A percentile compares a stretch with the other conserved stretches of the same genome.
Evolutionary conservation across 1,139 yeast genomes (phyloP).

Genomic region (Pichia kudriavzevii): DNA sequence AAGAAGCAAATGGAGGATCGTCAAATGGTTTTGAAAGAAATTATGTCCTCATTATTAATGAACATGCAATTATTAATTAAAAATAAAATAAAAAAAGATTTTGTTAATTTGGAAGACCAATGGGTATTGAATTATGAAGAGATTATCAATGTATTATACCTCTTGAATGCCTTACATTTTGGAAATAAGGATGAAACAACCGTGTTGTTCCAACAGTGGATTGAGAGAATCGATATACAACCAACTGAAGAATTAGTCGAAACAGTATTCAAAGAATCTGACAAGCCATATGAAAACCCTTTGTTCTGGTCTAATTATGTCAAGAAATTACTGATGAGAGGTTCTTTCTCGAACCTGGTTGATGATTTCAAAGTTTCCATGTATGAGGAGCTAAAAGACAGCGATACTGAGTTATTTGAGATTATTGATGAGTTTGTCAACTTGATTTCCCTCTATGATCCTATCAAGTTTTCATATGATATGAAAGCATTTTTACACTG

Average conservation of each 20-base stretch:
- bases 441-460: slow-evolving; percentile 36
- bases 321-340: slow-evolving; percentile 53
- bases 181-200: slow-evolving; percentile 39
- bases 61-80: slow-evolving; percentile 20
- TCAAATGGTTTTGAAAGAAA: slow-evolving; percentile 15
- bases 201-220: slow-evolving; percentile 48
- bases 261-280: slow-evolving; percentile 29
- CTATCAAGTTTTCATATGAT: slow-evolving; percentile 31
- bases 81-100: slow-evolving; percentile 13
- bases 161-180: slow-evolving; percentile 50
- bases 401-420: slow-evolving; percentile 31
- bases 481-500: slow-evolving; percentile 41
- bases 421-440: slow-evolving; percentile 40
- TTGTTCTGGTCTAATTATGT: slow-evolving; percentile 58
- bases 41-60: slow-evolving; percentile 18
- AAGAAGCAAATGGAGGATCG: slow-evolving; percentile 18
- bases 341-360: slow-evolving; percentile 50
- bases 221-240: slow-evolving; percentile 56
- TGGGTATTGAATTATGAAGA: slow-evolving; percentile 38
- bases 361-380: slow-evolving; percentile 38
- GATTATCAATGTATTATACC: slow-evolving; percentile 44
- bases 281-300: slow-evolving; percentile 37
- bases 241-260: slow-evolving; percentile 45
- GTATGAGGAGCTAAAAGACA: slow-evolving; percentile 32
- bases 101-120: slow-evolving; percentile 15